Percentiles rank a stretch among this genome's conserved stretches.
phyloP scores from a whole-genome alignment of 768 basidiomycete species.

The Calocera cornea region DNA sequence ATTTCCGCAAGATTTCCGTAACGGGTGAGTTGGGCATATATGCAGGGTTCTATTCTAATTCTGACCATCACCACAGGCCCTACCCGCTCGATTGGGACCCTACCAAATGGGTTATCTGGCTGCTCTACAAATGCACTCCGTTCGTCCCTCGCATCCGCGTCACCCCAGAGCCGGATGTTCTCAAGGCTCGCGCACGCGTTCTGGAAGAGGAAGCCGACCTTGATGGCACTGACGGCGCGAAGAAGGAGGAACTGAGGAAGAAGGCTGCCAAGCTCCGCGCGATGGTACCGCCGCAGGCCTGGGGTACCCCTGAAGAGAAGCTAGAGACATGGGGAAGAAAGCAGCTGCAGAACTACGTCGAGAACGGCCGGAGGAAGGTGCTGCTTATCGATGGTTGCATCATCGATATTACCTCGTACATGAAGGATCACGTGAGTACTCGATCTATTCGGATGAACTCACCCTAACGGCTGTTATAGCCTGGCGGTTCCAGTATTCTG shows the following conservation, averaged over 20 bases:
- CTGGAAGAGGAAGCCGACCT: conserved; percentile 19
- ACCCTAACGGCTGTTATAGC: conserved; percentile 28
- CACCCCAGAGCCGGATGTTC: conserved; percentile 20
- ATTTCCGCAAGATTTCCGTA: conserved; percentile 67
- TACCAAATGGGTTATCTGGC: conserved; percentile 60
- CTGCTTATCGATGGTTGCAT: conserved; percentile 47
- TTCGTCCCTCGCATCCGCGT: conserved; percentile 20
- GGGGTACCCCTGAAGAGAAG: conserved; percentile 17
- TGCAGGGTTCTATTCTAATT: conserved; percentile 12
- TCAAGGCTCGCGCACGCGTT: conserved; percentile 20
- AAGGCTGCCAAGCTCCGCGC: conserved; percentile 14
- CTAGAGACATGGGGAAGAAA: conserved; percentile 18
- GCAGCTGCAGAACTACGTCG: conserved; percentile 9
- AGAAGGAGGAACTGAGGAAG: conserved; percentile 13
- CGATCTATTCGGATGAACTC: neutral
- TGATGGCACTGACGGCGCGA: conserved; percentile 10
- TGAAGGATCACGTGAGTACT: conserved; percentile 50
- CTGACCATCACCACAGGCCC: conserved; percentile 25
- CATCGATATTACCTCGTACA: conserved; percentile 47
- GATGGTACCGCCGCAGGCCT: conserved; percentile 6
- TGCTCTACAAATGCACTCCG: conserved; percentile 30
- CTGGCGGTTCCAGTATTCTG: conserved; percentile 46
- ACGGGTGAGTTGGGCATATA: conserved; percentile 27
- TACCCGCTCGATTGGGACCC: conserved; percentile 58
- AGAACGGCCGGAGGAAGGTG: conserved; percentile 22